A percentile compares a stretch with the other conserved stretches of the same genome.
phyloP scores from a whole-genome alignment of 345 rosid species.

The Erysimum cheiranthoides region DNA sequence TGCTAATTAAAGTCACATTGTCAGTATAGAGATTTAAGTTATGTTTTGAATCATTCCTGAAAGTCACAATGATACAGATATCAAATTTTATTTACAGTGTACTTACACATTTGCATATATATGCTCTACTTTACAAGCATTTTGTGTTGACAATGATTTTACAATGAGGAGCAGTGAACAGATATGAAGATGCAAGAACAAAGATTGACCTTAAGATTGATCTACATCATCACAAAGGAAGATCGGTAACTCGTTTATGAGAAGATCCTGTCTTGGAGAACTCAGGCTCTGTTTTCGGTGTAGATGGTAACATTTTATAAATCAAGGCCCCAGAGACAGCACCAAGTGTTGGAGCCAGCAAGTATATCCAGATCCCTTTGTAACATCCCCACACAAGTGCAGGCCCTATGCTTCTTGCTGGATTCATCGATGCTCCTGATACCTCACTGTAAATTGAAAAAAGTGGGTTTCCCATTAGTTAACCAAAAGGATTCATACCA shows the following conservation, averaged over 20 bases:
- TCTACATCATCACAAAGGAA: conserved; percentile 37
- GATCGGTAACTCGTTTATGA: conserved; percentile 44
- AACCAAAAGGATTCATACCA: conserved; percentile 13
- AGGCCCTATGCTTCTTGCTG: conserved; percentile 71
- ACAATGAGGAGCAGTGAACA: not conserved
- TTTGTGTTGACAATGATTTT: conserved; percentile 15
- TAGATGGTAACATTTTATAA: conserved; percentile 52
- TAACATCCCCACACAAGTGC: conserved; percentile 54
- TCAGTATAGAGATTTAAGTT: not conserved
- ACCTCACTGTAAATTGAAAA: conserved; percentile 50
- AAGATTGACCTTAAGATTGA: not conserved
- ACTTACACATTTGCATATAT: not conserved
- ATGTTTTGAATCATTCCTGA: conserved; percentile 5
- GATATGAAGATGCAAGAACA: conserved; percentile 1
- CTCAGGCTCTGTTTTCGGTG: conserved; percentile 63
- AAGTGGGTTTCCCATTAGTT: not conserved
- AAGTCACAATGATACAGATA: not conserved
- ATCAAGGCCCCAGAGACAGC: conserved; percentile 60
- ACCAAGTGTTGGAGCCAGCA: conserved; percentile 56
- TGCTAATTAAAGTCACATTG: not conserved
- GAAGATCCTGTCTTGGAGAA: conserved; percentile 58
- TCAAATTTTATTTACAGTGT: not conserved
- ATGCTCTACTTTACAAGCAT: conserved; percentile 7
- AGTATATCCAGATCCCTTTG: conserved; percentile 56
- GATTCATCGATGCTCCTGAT: conserved; percentile 82